Percentiles rank a stretch among this genome's conserved stretches.
phyloP scores from a whole-genome alignment of 495 filamentous ascomycete genomes.

The Penicillium subrubescens region DNA sequence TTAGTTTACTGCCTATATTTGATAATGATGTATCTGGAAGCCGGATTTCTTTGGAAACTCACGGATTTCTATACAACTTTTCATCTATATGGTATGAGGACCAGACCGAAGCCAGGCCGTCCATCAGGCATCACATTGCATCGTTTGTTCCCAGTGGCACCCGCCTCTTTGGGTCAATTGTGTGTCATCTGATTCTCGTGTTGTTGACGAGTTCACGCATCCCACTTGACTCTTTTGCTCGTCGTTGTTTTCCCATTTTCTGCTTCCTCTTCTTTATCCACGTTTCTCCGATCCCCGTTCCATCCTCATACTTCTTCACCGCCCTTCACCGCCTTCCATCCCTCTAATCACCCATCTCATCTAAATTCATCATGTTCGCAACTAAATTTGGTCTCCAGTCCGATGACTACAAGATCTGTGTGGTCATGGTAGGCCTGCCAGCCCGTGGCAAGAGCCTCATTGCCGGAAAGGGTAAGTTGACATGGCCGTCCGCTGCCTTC shows the following conservation, averaged over 20 bases:
- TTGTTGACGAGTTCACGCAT: neutral
- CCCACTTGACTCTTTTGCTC: neutral
- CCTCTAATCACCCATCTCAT: neutral
- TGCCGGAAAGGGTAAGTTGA: slow-evolving; percentile 80
- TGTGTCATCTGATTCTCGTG: neutral
- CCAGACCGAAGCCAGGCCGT: neutral
- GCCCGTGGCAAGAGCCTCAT: slow-evolving; percentile 96
- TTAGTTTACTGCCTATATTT: neutral
- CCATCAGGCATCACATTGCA: neutral
- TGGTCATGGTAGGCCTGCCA: slow-evolving; percentile 98
- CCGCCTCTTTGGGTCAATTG: neutral
- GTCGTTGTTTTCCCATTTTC: neutral
- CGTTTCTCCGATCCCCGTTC: neutral
- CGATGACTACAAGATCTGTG: slow-evolving; percentile 92
- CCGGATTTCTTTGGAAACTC: neutral
- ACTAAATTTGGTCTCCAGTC: slow-evolving; percentile 58
- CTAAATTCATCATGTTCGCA: slow-evolving; percentile 8
- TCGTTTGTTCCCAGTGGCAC: neutral
- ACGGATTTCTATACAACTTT: neutral
- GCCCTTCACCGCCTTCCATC: neutral
- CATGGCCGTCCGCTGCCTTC: slow-evolving; percentile 12
- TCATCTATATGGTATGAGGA: neutral
- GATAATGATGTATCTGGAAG: neutral
- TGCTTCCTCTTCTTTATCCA: neutral
- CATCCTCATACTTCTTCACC: neutral